Evolutionary conservation across 2,329 filamentous ascomycete species (phyloP).

Genomic region (Colletotrichum sublineola): DNA sequence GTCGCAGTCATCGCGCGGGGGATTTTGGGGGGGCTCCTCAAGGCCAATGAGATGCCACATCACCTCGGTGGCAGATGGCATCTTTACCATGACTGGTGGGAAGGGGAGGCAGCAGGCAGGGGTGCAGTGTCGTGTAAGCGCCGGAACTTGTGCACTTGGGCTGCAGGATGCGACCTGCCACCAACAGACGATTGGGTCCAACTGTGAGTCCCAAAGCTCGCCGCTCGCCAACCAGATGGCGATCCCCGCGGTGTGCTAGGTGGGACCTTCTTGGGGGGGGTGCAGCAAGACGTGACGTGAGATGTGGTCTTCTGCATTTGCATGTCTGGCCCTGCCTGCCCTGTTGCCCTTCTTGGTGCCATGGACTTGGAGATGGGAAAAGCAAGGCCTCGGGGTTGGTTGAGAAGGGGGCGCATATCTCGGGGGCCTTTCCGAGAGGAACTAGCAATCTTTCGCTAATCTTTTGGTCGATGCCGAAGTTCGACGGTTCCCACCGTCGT

Average conservation of each 20-base stretch:
- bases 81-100: conserved; percentile 33
- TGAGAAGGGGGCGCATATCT: background rate
- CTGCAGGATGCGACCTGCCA: conserved; percentile 19
- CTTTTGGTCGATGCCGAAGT: background rate
- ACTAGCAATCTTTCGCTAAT: background rate
- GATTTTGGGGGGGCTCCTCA: background rate
- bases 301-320: background rate
- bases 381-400: background rate
- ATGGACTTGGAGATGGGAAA: background rate
- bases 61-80: conserved; percentile 23
- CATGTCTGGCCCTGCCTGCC: background rate
- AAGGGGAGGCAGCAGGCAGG: conserved; percentile 30
- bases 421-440: background rate
- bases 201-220: background rate
- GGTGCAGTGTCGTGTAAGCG: conserved; percentile 41
- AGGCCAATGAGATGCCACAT: conserved; percentile 29
- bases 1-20: background rate
- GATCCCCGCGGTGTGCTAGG: background rate
- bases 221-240: background rate
- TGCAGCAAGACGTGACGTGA: background rate
- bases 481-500: conserved; percentile 2
- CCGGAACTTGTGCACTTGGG: conserved; percentile 32
- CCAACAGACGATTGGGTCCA: background rate
- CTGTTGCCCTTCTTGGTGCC: background rate
- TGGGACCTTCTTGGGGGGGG: background rate